phyloP scores from a whole-genome alignment of 345 rosid genomes.

The Citrus hindsii region DNA sequence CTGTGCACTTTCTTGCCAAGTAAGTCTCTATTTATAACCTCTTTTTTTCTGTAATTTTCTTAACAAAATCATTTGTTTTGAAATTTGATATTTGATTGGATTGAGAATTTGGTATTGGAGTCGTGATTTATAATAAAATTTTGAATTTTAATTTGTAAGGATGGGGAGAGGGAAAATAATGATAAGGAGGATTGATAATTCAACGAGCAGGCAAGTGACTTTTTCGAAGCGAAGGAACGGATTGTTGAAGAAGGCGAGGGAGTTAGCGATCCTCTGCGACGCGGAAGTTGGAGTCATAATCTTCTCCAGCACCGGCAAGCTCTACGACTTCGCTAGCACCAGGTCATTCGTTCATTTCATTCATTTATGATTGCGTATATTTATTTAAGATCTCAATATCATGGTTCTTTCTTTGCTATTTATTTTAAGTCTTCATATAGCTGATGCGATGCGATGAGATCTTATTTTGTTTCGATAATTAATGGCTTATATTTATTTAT shows the following conservation, averaged over 20 bases:
- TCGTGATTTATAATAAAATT: too few relatives aligned
- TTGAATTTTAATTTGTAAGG: neutral
- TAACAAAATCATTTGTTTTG: neutral
- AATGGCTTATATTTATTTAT: too few relatives aligned
- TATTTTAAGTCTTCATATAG: neutral
- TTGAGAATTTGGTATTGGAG: neutral
- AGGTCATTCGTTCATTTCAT: constrained; percentile 30
- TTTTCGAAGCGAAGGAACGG: constrained; percentile 55
- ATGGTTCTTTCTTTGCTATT: neutral
- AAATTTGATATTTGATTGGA: neutral
- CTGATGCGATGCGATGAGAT: neutral
- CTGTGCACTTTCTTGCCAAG: neutral
- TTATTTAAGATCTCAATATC: constrained; percentile 1
- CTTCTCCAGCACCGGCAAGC: constrained; percentile 55
- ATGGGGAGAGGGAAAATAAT: constrained; percentile 69
- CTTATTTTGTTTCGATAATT: neutral
- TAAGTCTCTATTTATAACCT: neutral
- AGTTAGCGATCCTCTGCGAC: constrained; percentile 53
- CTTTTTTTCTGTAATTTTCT: neutral
- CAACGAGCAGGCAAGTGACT: constrained; percentile 62
- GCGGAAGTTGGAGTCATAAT: constrained; percentile 54
- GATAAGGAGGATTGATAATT: constrained; percentile 56
- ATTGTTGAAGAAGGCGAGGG: constrained; percentile 57
- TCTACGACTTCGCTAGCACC: constrained; percentile 51
- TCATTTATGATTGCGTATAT: neutral